Conservation (phyloP, 2,329 filamentous ascomycete species). For the Paraphoma chrysanthemicola region DNA sequence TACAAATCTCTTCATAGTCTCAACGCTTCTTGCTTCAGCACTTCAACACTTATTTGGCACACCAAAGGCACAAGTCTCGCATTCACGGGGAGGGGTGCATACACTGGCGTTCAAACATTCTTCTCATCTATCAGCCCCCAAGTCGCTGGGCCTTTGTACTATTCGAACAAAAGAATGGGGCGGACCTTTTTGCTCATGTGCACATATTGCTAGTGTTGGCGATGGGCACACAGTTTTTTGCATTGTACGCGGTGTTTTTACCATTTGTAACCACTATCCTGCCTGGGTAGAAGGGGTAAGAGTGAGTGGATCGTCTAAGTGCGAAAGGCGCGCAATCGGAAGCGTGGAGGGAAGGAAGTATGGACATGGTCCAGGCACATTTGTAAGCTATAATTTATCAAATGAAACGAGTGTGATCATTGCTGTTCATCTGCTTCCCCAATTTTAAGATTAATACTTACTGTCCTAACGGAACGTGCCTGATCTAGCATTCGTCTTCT, state of each 20-base stretch:
- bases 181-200: not conserved
- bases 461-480: no score
- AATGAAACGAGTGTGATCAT: not conserved
- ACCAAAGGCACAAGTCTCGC: no score
- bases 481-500: no score
- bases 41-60: conserved; percentile 5
- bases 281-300: not conserved
- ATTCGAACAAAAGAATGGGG: conserved; percentile 7
- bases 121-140: conserved; percentile 5
- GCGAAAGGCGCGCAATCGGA: not conserved
- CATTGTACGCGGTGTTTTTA: conserved; percentile 7
- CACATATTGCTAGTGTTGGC: not conserved
- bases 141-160: conserved; percentile 2
- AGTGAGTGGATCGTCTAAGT: not conserved
- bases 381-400: not conserved
- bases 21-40: conserved; percentile 3
- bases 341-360: not conserved
- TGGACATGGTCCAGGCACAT: not conserved
- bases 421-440: not conserved
- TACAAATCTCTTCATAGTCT: not conserved
- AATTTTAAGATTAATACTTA: no score
- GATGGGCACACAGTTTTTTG: conserved; percentile 1
- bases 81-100: conserved; percentile 2
- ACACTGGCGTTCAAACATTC: conserved; percentile 9
- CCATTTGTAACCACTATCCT: not conserved